Evolutionary conservation across 805 yeast species (phyloP), one percentile per base, ranked within the genome.

Genomic region (Wickerhamiella brachini): DNA sequence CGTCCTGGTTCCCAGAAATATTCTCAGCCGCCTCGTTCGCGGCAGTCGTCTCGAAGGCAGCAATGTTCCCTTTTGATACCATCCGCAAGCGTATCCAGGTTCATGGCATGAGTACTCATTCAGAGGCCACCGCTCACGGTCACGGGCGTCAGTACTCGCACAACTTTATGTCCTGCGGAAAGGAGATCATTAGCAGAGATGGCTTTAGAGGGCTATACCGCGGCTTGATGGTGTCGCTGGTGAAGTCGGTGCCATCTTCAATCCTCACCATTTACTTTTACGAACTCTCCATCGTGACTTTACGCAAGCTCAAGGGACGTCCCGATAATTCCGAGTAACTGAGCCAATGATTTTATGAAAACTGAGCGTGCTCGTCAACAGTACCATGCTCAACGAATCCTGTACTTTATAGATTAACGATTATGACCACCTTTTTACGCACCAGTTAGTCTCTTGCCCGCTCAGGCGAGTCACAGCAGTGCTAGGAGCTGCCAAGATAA

Each of bases 11-110:
- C 13, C 59, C 59, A 0, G 50, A 49, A 1, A 29, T 58, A 18
- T 49, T 60, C 6, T 52, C 76, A 37, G 76, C 90, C 63, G 83
- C 95, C 45, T 69, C 86, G 39, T 48, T 78, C 0, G 95, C 96
- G 0, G 97, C 97, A 0, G 71, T 79, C 0, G 57, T 78, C 2
- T 76, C 95, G 12, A 93, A 93, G 64, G 75, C 80, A 0, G 56
- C 79, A 0, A 80, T 86, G 0, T 93, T 86, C 65, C 98, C 98
- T 0, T 63, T 93, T 44, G 98, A 93, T 64, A 78, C 95, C 0
- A 63, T 89, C 2, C 71, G 96, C 21, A 80, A 87, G 60, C 70
- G 95, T 39, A 66, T 83, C 44, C 97, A 90, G 63, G 78, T 89
- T 9, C 74, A 71, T 48, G 71, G 70, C 58, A 59, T 47, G 31